Percentiles rank a stretch among this genome's conserved stretches.
Evolutionary conservation across 2,329 filamentous ascomycete species (phyloP).

Genomic region (Stachybotrys chlorohalonatus): DNA sequence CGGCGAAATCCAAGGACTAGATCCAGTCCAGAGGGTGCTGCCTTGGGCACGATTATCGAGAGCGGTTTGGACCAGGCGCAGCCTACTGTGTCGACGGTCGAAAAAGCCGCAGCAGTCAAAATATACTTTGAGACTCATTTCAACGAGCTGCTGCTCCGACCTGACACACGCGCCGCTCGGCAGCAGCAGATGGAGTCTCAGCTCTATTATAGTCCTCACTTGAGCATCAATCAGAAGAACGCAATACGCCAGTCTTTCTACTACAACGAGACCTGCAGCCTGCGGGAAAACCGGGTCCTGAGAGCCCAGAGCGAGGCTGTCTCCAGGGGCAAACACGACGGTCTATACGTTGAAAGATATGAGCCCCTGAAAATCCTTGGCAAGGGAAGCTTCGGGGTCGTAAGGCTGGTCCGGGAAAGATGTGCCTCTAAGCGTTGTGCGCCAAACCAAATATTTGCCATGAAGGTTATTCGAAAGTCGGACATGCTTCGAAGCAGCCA

Average conservation of each 20-base stretch:
- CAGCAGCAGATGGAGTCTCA: slow-evolving; percentile 30
- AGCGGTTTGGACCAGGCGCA: slow-evolving; percentile 11
- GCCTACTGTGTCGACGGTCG: slow-evolving; percentile 51
- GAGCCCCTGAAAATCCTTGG: slow-evolving; percentile 76
- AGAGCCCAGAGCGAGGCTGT: slow-evolving; percentile 45
- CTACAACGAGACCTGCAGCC: slow-evolving; percentile 60
- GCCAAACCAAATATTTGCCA: slow-evolving; percentile 64
- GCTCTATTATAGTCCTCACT: slow-evolving; percentile 44
- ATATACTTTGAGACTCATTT: slow-evolving; percentile 81
- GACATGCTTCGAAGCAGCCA: slow-evolving; percentile 87
- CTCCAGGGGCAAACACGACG: slow-evolving; percentile 1
- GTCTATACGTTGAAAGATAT: slow-evolving; percentile 38
- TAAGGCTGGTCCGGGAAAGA: slow-evolving; percentile 71
- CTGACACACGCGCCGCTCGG: slow-evolving; percentile 21
- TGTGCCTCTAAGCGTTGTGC: slow-evolving; percentile 15
- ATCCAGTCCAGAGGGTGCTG: slow-evolving; percentile 24
- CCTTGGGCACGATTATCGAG: slow-evolving; percentile 26
- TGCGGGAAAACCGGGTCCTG: slow-evolving; percentile 64
- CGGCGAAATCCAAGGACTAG: slow-evolving; percentile 24
- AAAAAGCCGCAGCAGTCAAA: slow-evolving; percentile 72
- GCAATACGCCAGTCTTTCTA: slow-evolving; percentile 50
- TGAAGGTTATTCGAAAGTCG: slow-evolving; percentile 95
- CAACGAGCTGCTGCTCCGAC: slow-evolving; percentile 53
- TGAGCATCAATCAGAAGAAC: slow-evolving; percentile 46
- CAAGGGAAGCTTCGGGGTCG: slow-evolving; percentile 91